Percentiles rank a stretch among this genome's conserved stretches.
Evolutionary conservation across 306 rosid species (phyloP).

Genomic region (Luffa acutangula): DNA sequence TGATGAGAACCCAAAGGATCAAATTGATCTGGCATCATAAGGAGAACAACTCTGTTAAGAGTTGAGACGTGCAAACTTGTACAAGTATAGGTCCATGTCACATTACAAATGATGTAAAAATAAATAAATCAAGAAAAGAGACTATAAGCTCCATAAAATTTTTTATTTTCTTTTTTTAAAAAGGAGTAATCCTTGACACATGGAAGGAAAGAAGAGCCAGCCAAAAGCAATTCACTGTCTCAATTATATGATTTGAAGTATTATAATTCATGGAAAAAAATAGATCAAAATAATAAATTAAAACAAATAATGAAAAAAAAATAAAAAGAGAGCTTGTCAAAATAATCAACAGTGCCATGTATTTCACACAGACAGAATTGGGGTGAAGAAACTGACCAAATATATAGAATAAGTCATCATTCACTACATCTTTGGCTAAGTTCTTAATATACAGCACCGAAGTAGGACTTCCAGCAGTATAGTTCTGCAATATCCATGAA

Average conservation of each 20-base stretch:
- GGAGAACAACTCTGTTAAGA: background rate
- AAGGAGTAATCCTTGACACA: background rate
- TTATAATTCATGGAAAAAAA: background rate
- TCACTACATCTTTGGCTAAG: slow-evolving; percentile 79
- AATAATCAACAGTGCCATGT: background rate
- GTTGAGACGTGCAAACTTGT: background rate
- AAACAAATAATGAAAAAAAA: background rate
- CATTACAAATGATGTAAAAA: background rate
- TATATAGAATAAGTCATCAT: slow-evolving; percentile 66
- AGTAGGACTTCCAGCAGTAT: slow-evolving; percentile 74
- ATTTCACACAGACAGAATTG: background rate
- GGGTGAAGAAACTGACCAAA: slow-evolving; percentile 47
- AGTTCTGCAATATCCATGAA: slow-evolving; percentile 58
- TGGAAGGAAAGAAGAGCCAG: background rate
- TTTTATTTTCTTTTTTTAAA: background rate
- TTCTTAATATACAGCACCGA: slow-evolving; percentile 84
- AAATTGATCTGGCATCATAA: background rate
- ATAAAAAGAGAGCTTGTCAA: background rate
- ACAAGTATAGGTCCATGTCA: background rate
- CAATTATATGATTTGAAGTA: background rate
- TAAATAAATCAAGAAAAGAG: background rate
- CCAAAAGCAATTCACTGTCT: background rate
- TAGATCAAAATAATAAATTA: background rate
- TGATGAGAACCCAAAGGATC: background rate
- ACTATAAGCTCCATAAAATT: background rate